Conservation (phyloP, 1,284 basidiomycete genomes). For the Marasmius fiardii region DNA sequence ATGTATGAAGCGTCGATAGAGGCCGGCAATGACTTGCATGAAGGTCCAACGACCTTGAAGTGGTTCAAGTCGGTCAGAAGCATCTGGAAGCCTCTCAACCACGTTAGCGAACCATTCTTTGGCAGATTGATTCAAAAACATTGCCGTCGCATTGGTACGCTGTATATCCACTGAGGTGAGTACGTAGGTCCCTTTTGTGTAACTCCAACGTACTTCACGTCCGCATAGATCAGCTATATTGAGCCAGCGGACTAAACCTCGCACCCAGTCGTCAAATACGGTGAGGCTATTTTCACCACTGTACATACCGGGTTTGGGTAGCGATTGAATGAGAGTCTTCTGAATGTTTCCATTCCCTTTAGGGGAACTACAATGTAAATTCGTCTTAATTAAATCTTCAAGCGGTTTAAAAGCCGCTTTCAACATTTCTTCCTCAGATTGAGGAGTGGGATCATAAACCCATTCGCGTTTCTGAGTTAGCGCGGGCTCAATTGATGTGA, state of each 20-base stretch:
- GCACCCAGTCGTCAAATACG: constrained; percentile 6
- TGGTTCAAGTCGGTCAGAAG: background rate
- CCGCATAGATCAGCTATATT: constrained; percentile 7
- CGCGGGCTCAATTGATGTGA: background rate
- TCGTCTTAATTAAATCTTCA: constrained; percentile 1
- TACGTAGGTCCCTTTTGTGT: background rate
- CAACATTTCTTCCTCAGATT: constrained; percentile 6
- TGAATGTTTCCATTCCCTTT: constrained; percentile 1
- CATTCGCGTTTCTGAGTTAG: background rate
- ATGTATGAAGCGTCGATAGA: constrained; percentile 11
- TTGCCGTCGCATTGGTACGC: constrained; percentile 2
- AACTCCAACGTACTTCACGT: background rate
- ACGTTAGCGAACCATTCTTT: constrained; percentile 4
- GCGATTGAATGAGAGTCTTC: too few relatives aligned
- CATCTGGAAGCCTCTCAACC: constrained; percentile 6
- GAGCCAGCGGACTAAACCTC: constrained; percentile 6
- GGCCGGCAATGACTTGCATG: constrained; percentile 8
- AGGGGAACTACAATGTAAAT: background rate
- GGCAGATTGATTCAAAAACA: background rate
- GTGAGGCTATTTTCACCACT: constrained; percentile 4
- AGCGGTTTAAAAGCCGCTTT: background rate
- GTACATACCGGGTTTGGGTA: constrained; percentile 6
- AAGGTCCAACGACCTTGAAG: constrained; percentile 5
- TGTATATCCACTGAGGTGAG: constrained; percentile 4
- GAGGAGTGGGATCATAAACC: constrained; percentile 6